These are phyloP conservation scores for Termitomyces sp. DNA, from an alignment of 768 basidiomycete genomes.

Conservation along the genomic window DNA sequence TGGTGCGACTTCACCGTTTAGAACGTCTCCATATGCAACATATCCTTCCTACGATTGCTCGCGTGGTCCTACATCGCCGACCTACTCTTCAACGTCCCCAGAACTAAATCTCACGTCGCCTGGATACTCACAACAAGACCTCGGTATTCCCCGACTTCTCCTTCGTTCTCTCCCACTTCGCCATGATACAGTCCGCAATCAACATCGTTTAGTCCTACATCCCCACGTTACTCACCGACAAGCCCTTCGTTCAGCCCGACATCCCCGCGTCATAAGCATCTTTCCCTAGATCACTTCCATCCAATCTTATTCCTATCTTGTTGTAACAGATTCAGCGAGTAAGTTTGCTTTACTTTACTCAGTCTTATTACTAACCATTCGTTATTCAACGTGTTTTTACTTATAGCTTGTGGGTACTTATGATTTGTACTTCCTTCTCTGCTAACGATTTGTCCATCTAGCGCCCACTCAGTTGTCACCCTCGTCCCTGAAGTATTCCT, in stretches of 20 bases:
- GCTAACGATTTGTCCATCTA: slow-evolving; percentile 25
- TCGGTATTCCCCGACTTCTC: slow-evolving; percentile 82
- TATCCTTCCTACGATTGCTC: slow-evolving; percentile 81
- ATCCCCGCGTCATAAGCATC: slow-evolving; percentile 80
- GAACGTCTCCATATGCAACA: slow-evolving; percentile 76
- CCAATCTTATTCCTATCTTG: slow-evolving; percentile 17
- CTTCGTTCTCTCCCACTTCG: slow-evolving; percentile 82
- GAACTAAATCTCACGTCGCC: slow-evolving; percentile 81
- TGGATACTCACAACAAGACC: slow-evolving; percentile 80
- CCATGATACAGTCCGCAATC: slow-evolving; percentile 87
- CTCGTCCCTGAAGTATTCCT: slow-evolving; percentile 89
- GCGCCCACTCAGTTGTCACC: slow-evolving; percentile 84
- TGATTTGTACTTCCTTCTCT: background rate
- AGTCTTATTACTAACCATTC: slow-evolving; percentile 21
- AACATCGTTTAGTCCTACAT: slow-evolving; percentile 88
- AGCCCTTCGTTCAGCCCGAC: slow-evolving; percentile 90
- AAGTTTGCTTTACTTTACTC: slow-evolving; percentile 31
- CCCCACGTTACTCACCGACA: slow-evolving; percentile 85
- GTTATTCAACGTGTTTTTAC: slow-evolving; percentile 6
- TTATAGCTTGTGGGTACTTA: slow-evolving; percentile 56
- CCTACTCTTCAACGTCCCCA: slow-evolving; percentile 87
- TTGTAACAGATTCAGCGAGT: slow-evolving; percentile 71
- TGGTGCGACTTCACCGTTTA: slow-evolving; percentile 81
- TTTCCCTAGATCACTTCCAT: slow-evolving; percentile 3
- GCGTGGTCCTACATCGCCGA: slow-evolving; percentile 65